These are phyloP conservation scores for Suillus occidentalis DNA, from an alignment of 768 basidiomycete genomes.

Conservation along the genomic window DNA sequence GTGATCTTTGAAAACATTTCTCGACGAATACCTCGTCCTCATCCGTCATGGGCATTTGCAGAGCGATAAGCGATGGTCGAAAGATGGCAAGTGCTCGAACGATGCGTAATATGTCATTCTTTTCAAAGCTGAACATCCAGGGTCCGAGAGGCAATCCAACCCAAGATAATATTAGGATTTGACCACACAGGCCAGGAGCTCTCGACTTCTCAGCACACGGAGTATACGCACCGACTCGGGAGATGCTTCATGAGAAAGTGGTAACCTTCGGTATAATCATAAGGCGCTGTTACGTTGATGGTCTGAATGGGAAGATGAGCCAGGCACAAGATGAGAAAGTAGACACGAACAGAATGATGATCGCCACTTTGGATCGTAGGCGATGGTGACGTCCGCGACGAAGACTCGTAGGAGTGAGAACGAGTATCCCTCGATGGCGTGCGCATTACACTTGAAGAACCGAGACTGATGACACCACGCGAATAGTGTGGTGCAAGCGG, in stretches of 20 bases:
- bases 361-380: conserved; percentile 42
- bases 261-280: conserved; percentile 96
- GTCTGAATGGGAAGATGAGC: conserved; percentile 55
- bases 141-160: conserved; percentile 32
- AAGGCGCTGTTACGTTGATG: conserved; percentile 67
- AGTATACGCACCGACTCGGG: conserved; percentile 67
- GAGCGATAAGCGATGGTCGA: conserved; percentile 93
- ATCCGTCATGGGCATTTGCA: conserved; percentile 96
- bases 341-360: conserved; percentile 25
- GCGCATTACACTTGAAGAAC: conserved; percentile 36
- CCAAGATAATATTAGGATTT: conserved; percentile 36
- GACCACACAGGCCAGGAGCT: conserved; percentile 44
- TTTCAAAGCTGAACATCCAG: conserved; percentile 72
- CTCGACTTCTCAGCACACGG: conserved; percentile 32
- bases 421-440: conserved; percentile 28
- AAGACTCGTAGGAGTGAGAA: conserved; percentile 25
- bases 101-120: conserved; percentile 91
- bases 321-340: conserved; percentile 17
- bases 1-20: conserved; percentile 89
- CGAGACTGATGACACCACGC: conserved; percentile 44
- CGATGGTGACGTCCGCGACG: conserved; percentile 42
- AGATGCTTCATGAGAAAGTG: conserved; percentile 96
- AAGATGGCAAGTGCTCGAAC: conserved; percentile 94
- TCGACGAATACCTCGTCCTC: conserved; percentile 98
- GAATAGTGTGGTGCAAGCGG: conserved; percentile 46